Conservation (phyloP, 768 basidiomycete genomes). For the Pisolithus microcarpus region DNA sequence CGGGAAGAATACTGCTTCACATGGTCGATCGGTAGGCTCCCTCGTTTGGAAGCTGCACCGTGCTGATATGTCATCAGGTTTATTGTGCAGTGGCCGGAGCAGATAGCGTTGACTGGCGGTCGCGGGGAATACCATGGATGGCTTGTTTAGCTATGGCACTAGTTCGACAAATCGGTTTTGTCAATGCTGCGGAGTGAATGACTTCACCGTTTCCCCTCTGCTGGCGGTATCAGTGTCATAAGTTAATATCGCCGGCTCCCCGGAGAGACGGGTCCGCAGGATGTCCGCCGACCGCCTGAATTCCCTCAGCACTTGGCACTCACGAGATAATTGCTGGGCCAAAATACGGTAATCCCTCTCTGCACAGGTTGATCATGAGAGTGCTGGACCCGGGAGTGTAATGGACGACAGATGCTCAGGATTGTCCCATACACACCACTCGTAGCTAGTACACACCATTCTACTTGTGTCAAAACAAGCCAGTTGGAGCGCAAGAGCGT, state of each 20-base stretch:
- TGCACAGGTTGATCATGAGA: no score
- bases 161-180: not conserved
- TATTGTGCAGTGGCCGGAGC: constrained; percentile 82
- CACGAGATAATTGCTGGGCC: not conserved
- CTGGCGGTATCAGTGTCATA: not conserved
- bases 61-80: constrained; percentile 43
- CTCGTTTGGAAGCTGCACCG: constrained; percentile 36
- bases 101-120: constrained; percentile 32
- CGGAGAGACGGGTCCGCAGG: no score
- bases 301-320: not conserved
- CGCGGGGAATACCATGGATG: constrained; percentile 54
- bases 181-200: not conserved
- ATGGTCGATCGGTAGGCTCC: constrained; percentile 73
- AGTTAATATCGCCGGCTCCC: not conserved
- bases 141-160: constrained; percentile 44
- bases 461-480: no score
- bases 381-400: no score
- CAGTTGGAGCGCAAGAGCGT: not conserved
- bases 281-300: no score
- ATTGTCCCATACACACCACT: no score
- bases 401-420: no score
- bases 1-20: constrained; percentile 73
- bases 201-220: not conserved
- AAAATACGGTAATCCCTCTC: no score
- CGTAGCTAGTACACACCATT: no score